Base-by-base conservation (phyloP, 352 stramenopile genomes). In the Pythium rhizo-oryzae region DNA sequence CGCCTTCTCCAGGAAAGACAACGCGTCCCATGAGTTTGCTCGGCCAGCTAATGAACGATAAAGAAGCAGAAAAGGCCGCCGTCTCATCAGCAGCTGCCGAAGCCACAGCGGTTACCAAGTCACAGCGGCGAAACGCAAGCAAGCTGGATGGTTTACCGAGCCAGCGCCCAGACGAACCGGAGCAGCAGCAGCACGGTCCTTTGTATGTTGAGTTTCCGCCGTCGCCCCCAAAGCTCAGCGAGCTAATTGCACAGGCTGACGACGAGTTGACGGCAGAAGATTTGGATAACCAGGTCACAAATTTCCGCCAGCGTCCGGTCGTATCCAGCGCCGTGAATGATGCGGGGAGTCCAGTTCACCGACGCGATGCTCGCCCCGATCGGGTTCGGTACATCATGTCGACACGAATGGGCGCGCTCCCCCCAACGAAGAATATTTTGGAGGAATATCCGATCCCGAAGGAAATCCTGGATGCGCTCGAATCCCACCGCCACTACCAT, bases 331-430 rank as follows among this genome's bases (percentile, higher is more conserved):
- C 80, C 6, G 65, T 87, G 7, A 24, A 77, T 28, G 82, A 91
- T 37, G 72, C 73, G 12, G 71, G 67, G 0, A 66, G 60, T 39
- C 67, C 81, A 8, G 61, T 77, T 0, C 52, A 63, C 8, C 77
- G 81, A 2, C 79, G 85, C 0, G 72, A 85, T 2, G 49, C 62
- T 4, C 64, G 74, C 16, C 71, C 76, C 0, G 74, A 81, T 24
- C 78, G 84, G 0, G 78, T 91, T 12, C 80, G 85, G 1, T 92
- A 93, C 74, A 89, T 93, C 67, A 88, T 86, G 78, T 88, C 81
- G 13, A 85, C 78, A 56, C 74, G 78, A 1, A 65, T 89, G 4
- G 80, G 80, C 3, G 78, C 72, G 4, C 33, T 89, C 13, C 81
- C 81, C 4, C 83, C 83, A 18, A 89, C 78, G 0, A 87, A 87